phyloP scores from a whole-genome alignment of 1,284 basidiomycete species.

The Trichosporon asahii region DNA sequence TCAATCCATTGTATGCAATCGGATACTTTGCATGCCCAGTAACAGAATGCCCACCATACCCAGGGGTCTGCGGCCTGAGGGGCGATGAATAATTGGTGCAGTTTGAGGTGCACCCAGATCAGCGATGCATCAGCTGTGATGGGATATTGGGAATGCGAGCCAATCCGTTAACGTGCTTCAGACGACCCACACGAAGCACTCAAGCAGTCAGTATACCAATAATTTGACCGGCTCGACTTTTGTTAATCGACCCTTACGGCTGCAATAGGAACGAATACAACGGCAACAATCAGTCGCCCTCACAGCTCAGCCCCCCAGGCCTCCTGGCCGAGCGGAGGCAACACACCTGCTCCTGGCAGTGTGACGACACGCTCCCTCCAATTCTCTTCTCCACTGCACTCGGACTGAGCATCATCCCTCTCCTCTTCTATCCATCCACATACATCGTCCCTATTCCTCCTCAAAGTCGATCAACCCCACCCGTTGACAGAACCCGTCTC shows the following conservation, averaged over 20 bases:
- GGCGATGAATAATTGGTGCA: too few species aligned
- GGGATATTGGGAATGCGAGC: too few species aligned
- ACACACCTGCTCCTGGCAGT: constrained; percentile 1
- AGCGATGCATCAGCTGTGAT: too few species aligned
- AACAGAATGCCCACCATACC: too few species aligned
- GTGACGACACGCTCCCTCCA: constrained; percentile 11
- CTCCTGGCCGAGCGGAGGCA: background rate
- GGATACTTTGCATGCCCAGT: too few species aligned
- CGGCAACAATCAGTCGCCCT: background rate
- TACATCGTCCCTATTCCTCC: constrained; percentile 7
- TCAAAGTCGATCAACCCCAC: background rate
- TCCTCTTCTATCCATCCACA: constrained; percentile 9
- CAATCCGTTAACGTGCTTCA: background rate
- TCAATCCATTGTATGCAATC: too few species aligned
- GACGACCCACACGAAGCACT: too few species aligned
- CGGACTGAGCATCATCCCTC: background rate
- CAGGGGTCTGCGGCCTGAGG: too few species aligned
- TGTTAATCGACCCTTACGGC: background rate
- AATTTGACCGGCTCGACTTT: background rate
- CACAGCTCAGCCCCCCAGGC: background rate
- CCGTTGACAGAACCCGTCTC: background rate
- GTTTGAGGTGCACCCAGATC: too few species aligned
- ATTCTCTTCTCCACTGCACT: constrained; percentile 9
- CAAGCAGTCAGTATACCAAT: too few species aligned
- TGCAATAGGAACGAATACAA: background rate